Evolutionary conservation across 768 basidiomycete genomes (phyloP), one percentile per base, ranked within the genome.

Genomic region (Rhizopogon vulgaris): DNA sequence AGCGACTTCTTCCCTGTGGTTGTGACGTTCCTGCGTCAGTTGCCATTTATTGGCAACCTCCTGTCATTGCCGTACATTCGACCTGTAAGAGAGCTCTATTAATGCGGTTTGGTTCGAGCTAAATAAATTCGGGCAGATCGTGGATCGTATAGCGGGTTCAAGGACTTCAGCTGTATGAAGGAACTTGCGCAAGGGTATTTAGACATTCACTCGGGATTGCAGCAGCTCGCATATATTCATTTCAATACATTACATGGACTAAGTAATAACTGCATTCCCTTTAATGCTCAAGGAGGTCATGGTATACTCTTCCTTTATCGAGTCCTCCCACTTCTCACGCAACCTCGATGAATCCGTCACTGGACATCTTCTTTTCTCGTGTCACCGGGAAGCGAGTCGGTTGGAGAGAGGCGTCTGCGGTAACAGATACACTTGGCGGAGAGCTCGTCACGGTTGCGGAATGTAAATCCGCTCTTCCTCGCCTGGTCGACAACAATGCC

Each of bases 1-100:
- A 98, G 95, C 41, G 95, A 97, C 71, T 99, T 99, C 77, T 98
- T 98, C 82, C 96, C 96, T 6, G 96, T 98, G 54, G 87, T 99
- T 51, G 75, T 99, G 46, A 94, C 92, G n/a, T 97, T 98, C 77
- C 71, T 98, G 56, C 80, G 94, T 51, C 95, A 97, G 71, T 67
- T 98, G 41, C 95, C 96, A 4, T 84, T 96, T 57, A 78, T 99
- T 52, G 95, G 96, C 25, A 90, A 84, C 0, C 68, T 90, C 56
- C 70, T 99, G 43, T 87, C 88, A 4, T 64, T 98, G 56, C 94
- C 96, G 1, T 94, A 90, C 65, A 84, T 98, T 61, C 76, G 89
- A 63, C 77, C 78, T 51, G 95, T 96, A 65, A 71, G 83, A 58
- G 18, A 18, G 9, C 5, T 30, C 22, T 40, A 14, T 51, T 47